Percentiles rank a stretch among this genome's conserved stretches.
These are phyloP conservation scores for Comarum palustre DNA, from an alignment of 306 rosid species.

Conservation along the genomic window DNA sequence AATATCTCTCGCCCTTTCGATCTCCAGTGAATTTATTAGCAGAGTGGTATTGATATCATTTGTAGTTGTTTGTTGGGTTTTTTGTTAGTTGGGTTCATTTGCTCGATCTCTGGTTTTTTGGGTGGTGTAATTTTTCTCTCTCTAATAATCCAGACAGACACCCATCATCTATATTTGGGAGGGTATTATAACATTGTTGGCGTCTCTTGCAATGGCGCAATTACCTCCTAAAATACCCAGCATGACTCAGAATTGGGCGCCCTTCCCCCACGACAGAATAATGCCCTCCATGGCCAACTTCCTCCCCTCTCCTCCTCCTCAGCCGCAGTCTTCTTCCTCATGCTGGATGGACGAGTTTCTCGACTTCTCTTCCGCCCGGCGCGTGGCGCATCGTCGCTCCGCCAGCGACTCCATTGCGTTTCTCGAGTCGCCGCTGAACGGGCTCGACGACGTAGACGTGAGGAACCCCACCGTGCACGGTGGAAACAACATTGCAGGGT, in stretches of 20 bases:
- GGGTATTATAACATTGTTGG: neutral
- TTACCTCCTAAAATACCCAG: slow-evolving; percentile 91
- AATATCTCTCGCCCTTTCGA: neutral
- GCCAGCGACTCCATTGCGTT: slow-evolving; percentile 84
- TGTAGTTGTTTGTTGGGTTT: neutral
- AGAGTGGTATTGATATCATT: neutral
- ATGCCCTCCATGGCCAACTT: slow-evolving; percentile 40
- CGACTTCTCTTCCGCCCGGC: slow-evolving; percentile 71
- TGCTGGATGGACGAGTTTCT: slow-evolving; percentile 81
- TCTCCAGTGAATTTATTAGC: neutral
- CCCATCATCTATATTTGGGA: neutral
- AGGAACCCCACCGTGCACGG: slow-evolving; percentile 13
- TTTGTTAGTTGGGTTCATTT: neutral
- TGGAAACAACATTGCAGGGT: slow-evolving; percentile 15
- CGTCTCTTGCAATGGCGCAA: slow-evolving; percentile 59
- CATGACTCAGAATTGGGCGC: slow-evolving; percentile 72
- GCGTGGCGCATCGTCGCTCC: slow-evolving; percentile 69
- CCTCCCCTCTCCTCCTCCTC: slow-evolving; percentile 19
- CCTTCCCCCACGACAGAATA: slow-evolving; percentile 44
- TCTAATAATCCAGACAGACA: neutral
- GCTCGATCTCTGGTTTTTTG: neutral
- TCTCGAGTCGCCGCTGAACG: slow-evolving; percentile 44
- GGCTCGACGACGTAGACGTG: slow-evolving; percentile 27
- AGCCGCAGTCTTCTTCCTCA: slow-evolving; percentile 13
- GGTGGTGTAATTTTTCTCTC: slow-evolving; percentile 8